Evolutionary conservation across 2,329 filamentous ascomycete genomes (phyloP), one percentile per base, ranked within the genome.

Genomic region (Coniella vitis): DNA sequence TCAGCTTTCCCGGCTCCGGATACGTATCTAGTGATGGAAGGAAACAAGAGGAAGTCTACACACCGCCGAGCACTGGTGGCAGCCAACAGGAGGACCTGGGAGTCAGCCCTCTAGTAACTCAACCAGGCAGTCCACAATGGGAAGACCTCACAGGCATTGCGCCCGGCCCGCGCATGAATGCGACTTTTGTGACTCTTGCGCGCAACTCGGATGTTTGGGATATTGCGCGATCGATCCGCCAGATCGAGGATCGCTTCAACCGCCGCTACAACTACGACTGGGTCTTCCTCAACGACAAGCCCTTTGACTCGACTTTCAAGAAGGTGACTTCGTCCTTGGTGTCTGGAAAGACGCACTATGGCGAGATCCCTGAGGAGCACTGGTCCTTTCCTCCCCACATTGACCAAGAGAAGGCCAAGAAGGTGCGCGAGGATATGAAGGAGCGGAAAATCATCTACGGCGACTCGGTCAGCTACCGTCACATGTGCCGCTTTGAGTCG

Each of bases 401-500:
- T 61, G 93, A 98, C 65, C 86, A 95, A 69, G 87, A 96, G 45
- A 94, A 87, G 72, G 94, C 93, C 37, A 80, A 81, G 62, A 86
- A 88, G 68, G 90, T 93, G 53, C 87, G 93, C 54, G 85, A 96
- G 71, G 88, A 96, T 60, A 98, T 98, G 93, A 83, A 81, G 49
- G 79, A 88, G 66, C 83, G 84, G 65, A 94, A 96, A 73, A 95
- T 98, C 67, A 98, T 98, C 69, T 98, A 98, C 65, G 93, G 93
- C 53, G 93, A 97, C 69, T 95, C 90, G 10, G 72, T 95, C 70
- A 95, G 88, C 72, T 98, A 98, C 74, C 84, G 93, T 55, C 94
- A 98, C 75, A 98, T 98, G 93, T 98, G 93, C 71, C 88, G 93
- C 56, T 98, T 95, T 65, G 93, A 98, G 70, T 97, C 91, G 7